Percentiles rank a stretch among this genome's conserved stretches.
These are phyloP conservation scores for Voacanga thouarsii DNA, from an alignment of 257 asterid species.

Conservation along the genomic window DNA sequence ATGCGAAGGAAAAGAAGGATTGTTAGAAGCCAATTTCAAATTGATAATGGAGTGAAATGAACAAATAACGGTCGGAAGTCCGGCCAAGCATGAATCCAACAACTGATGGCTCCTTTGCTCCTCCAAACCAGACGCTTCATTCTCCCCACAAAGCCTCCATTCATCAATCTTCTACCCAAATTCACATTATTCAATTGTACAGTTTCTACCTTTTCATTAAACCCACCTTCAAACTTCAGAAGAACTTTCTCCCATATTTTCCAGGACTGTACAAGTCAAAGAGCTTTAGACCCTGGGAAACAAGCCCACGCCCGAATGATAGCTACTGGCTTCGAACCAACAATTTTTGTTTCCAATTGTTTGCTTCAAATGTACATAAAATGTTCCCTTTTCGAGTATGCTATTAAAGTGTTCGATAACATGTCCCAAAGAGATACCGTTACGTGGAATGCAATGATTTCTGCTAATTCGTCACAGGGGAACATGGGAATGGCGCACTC, in stretches of 20 bases:
- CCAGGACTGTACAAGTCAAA: slow-evolving; percentile 59
- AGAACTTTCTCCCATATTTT: slow-evolving; percentile 63
- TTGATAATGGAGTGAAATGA: neutral
- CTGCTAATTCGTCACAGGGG: slow-evolving; percentile 45
- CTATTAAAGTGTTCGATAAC: slow-evolving; percentile 60
- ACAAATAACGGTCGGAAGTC: slow-evolving; percentile 8
- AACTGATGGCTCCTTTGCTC: slow-evolving; percentile 40
- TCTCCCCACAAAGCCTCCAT: slow-evolving; percentile 26
- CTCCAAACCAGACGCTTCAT: slow-evolving; percentile 26
- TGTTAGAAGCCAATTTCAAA: neutral
- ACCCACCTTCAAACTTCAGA: slow-evolving; percentile 22
- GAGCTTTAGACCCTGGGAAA: slow-evolving; percentile 49
- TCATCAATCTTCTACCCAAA: slow-evolving; percentile 15
- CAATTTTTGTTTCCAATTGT: slow-evolving; percentile 71
- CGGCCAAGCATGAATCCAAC: slow-evolving; percentile 53
- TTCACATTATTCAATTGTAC: slow-evolving; percentile 10
- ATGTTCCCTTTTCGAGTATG: slow-evolving; percentile 46
- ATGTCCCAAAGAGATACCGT: slow-evolving; percentile 63
- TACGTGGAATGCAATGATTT: slow-evolving; percentile 79
- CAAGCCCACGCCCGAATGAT: slow-evolving; percentile 79
- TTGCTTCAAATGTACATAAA: slow-evolving; percentile 58
- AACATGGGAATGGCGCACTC: slow-evolving; percentile 42
- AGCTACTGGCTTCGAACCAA: slow-evolving; percentile 65
- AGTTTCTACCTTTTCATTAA: slow-evolving; percentile 31
- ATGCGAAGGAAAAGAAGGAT: too few relatives aligned